Base-by-base conservation (phyloP, 495 filamentous ascomycete genomes). In the Hyaloscypha finlandica region DNA sequence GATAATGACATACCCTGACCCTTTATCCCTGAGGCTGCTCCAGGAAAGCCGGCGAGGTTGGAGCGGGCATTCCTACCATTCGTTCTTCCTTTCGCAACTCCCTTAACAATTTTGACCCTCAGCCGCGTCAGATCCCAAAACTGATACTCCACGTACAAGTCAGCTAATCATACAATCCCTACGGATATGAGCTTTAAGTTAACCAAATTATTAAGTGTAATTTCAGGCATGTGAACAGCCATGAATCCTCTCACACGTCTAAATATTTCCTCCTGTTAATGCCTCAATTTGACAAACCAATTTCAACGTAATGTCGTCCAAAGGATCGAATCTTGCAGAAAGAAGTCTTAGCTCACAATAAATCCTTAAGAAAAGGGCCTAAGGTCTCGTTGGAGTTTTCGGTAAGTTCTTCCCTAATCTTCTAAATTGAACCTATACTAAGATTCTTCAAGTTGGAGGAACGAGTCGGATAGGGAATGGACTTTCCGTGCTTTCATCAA, bases 401-500 rank as follows among this genome's bases (percentile, higher is more conserved):
- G 56, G 56, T 59, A 59, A 32, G 56, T 59, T 37, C 30, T 29
- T 37, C 25, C 4, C 6, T 9, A 35, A 14, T 9, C 19, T 29
- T 55, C 2, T 4, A 9, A 29, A 37, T 5, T 37, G 42, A 19
- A 45, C 42, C 8, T 9, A 3, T 19, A 45, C 42, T 45, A 12
- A 45, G 14, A 45, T 3, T 29, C 56, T 20, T 20, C 56, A 32
- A 59, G 56, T 37, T 8, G 56, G 56, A 32, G 56, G 56, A 8
- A 59, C 56, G 8, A 59, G 25, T 30, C 4, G 56, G 35, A 59
- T 32, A 59, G 56, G 56, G 56, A 59, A n/a, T 32, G 32, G 19
- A 59, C 56, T 31, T 59, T 59, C 30, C 56, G 32, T 16, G 56
- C 56, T 59, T 59, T 59, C 56, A 59, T 37, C 56, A 59, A 37